Evolutionary conservation across 2,329 filamentous ascomycete genomes (phyloP).

Genomic region (Huntiella savannae): DNA sequence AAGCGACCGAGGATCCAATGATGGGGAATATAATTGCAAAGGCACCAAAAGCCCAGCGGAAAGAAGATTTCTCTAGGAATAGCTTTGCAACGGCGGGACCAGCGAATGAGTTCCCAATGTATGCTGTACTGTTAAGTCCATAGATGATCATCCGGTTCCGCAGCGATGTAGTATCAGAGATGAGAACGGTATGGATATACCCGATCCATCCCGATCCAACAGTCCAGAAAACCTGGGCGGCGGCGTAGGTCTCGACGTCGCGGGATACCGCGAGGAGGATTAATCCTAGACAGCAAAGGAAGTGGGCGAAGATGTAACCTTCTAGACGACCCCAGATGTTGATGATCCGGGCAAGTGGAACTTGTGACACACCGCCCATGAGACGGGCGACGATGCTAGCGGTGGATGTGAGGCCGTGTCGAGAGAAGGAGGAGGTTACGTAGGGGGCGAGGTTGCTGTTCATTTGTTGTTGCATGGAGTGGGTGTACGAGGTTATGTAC

Average conservation of each 20-base stretch:
- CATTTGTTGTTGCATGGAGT: conserved; percentile 21
- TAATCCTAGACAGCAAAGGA: conserved; percentile 31
- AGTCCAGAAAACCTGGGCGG: conserved; percentile 46
- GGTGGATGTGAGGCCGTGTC: conserved; percentile 35
- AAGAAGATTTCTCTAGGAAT: conserved; percentile 33
- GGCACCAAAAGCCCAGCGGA: conserved; percentile 49
- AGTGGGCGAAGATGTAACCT: conserved; percentile 35
- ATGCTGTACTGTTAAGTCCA: conserved; percentile 44
- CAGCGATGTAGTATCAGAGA: conserved; percentile 47
- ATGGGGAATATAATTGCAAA: conserved; percentile 45
- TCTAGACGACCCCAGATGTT: conserved; percentile 49
- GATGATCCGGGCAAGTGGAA: conserved; percentile 47
- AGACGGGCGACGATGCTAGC: conserved; percentile 34
- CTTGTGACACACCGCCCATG: conserved; percentile 41
- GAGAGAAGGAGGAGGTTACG: conserved; percentile 29
- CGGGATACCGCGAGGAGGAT: conserved; percentile 47
- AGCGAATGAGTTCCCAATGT: conserved; percentile 47
- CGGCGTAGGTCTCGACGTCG: conserved; percentile 40
- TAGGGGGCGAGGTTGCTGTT: conserved; percentile 25
- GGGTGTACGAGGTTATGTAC: conserved; percentile 6
- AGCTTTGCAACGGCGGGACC: conserved; percentile 36
- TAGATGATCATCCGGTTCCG: conserved; percentile 46
- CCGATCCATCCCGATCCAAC: conserved; percentile 31
- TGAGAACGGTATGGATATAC: conserved; percentile 35
- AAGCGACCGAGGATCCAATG: conserved; percentile 36